Evolutionary conservation across 495 filamentous ascomycete species (phyloP).

Genomic region (Rhypophila decipiens): DNA sequence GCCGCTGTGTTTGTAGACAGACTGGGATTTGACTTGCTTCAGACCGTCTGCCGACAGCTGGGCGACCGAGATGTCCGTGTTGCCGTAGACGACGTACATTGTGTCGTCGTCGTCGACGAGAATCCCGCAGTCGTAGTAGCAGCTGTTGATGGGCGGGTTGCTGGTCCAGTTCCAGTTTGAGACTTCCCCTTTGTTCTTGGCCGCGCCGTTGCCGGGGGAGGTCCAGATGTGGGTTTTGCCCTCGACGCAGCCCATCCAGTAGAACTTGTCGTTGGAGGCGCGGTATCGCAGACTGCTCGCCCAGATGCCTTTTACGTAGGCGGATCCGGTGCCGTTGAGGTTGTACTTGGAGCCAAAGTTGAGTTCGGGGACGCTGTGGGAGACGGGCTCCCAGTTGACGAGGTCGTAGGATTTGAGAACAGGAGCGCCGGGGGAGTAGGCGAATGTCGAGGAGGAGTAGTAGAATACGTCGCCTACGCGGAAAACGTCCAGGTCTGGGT

Average conservation of each 20-base stretch:
- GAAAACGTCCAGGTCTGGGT: constrained; percentile 33
- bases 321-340: constrained; percentile 28
- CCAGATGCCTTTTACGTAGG: constrained; percentile 51
- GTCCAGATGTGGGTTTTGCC: constrained; percentile 46
- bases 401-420: constrained; percentile 52
- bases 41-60: constrained; percentile 43
- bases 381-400: constrained; percentile 49
- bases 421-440: constrained; percentile 54
- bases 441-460: constrained; percentile 52
- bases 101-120: constrained; percentile 52
- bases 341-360: constrained; percentile 43
- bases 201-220: constrained; percentile 24
- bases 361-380: constrained; percentile 48
- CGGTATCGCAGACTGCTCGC: constrained; percentile 48
- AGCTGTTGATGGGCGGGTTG: constrained; percentile 29
- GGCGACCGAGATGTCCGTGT: constrained; percentile 41
- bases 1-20: constrained; percentile 33
- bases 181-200: constrained; percentile 9
- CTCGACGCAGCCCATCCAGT: constrained; percentile 53
- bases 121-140: constrained; percentile 55
- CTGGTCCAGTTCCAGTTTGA: constrained; percentile 28
- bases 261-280: constrained; percentile 37
- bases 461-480: constrained; percentile 43
- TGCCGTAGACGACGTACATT: constrained; percentile 53
- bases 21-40: constrained; percentile 34